A percentile compares a stretch with the other conserved stretches of the same genome.
phyloP scores from a whole-genome alignment of 2,329 filamentous ascomycete species.

The Xylariaceae sp. region DNA sequence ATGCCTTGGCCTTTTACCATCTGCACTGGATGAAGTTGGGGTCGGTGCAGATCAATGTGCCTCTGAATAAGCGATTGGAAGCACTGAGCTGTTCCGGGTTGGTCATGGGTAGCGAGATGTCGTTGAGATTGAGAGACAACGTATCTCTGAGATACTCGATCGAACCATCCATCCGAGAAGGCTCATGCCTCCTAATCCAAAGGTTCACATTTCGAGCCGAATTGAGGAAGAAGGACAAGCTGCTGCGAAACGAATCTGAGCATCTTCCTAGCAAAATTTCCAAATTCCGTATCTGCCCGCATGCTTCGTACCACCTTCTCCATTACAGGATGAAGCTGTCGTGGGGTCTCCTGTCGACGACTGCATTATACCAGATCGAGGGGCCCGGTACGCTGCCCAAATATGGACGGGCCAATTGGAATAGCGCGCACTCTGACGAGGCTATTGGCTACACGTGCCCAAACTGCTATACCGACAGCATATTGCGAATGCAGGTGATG shows the following conservation, averaged over 20 bases:
- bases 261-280: neutral
- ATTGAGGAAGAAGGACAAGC: slow-evolving; percentile 3
- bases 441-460: neutral
- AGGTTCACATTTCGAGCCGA: slow-evolving; percentile 5
- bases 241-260: slow-evolving; percentile 1
- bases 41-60: no score
- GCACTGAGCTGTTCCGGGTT: no score
- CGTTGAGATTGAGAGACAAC: no score
- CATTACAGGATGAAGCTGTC: no score
- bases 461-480: neutral
- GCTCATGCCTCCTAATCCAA: slow-evolving; percentile 6
- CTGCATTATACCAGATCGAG: no score
- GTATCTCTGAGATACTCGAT: slow-evolving; percentile 5
- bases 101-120: no score
- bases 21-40: slow-evolving; percentile 7
- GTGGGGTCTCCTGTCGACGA: no score
- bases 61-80: neutral
- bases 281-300: neutral
- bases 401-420: neutral
- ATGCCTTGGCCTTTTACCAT: slow-evolving; percentile 11
- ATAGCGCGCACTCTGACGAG: neutral
- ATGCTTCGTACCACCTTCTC: no score
- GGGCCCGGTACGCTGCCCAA: no score
- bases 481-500: neutral
- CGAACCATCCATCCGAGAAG: slow-evolving; percentile 6